Base-by-base conservation (phyloP, 2,329 filamentous ascomycete species). In the Colletotrichum gloeosporioides region DNA sequence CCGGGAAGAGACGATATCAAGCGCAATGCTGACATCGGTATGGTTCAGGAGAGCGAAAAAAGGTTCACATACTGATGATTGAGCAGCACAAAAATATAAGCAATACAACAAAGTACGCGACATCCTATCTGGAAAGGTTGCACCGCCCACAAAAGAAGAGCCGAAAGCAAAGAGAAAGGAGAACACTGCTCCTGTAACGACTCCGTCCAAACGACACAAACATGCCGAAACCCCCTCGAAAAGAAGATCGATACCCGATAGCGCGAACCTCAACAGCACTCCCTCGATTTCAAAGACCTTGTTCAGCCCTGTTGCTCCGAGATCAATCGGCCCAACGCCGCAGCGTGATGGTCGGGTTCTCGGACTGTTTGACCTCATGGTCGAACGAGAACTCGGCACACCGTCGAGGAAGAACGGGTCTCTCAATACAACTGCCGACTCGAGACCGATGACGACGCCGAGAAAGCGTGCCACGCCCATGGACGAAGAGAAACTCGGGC, bases 331-430 rank as follows among this genome's bases (percentile, higher is more conserved):
- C 4, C 95, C 95, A 2, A 97, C 95, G 15, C 95, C 95, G 4
- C 95, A 96, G 81, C 92, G 92, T 77, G 94, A 96, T 82, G 95
- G 95, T 32, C 91, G 91, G 25, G 93, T 96, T 1, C 88, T 97
- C 4, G 94, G 95, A 6, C 85, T 97, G 22, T 97, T 97, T 82
- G 95, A 96, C 81, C 85, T 94, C 13, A 85, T 95, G 9, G 86
- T 87, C 31, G 88, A 90, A 73, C 86, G 87, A 57, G 87, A 88
- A 27, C 83, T 88, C 29, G 86, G 86, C 36, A 89, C 89, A 7
- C 89, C 90, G 2, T 89, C 89, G 7, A 89, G 86, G 66, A 87
- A 73, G n/a, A 78, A 80, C 18, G 79, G 76, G 25, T 77, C 86
- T 82, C 81, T 86, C 83, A 79, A 78, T 80, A 81, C 72, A 2